Percentiles rank a stretch among this genome's conserved stretches.
Conservation (phyloP, 345 rosid genomes). For the rapeseed (Brassica napus) region Da-Ae NC_063442.1:30293501-30294000, state of each 20-base stretch:
- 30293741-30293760: slow-evolving; percentile 56
- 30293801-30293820: slow-evolving; percentile 35
- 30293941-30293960: background rate
- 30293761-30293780: slow-evolving; percentile 90
- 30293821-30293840: background rate
- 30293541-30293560: slow-evolving; percentile 88
- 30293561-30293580: slow-evolving; percentile 56
- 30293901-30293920: slow-evolving; percentile 16
- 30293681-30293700: background rate
- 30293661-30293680: background rate
- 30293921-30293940: background rate
- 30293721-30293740: background rate
- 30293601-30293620: background rate
- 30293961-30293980: slow-evolving; percentile 6
- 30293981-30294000: background rate
- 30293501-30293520: slow-evolving; percentile 59
- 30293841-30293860: slow-evolving; percentile 29
- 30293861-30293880: slow-evolving; percentile 21
- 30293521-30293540: slow-evolving; percentile 81
- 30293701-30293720: slow-evolving; percentile 3
- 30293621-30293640: background rate
- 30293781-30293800: slow-evolving; percentile 29
- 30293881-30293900: slow-evolving; percentile 16
- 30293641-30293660: background rate
- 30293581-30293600: background rate